Base-by-base conservation (phyloP, 495 filamentous ascomycete species). In the Glonium stellatum region DNA sequence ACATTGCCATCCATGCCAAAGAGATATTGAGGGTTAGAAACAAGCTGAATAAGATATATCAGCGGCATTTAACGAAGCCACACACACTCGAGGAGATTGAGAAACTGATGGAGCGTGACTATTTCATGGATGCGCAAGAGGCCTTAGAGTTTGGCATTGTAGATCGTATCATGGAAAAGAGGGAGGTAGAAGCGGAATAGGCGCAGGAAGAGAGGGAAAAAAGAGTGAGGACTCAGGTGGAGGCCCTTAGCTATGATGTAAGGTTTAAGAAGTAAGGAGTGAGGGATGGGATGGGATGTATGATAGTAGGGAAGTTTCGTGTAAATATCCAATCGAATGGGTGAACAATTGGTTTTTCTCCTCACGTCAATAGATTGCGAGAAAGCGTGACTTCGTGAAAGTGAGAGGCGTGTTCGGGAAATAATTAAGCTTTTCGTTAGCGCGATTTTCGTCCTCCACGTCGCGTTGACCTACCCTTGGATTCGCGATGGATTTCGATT, bases 1-100 rank as follows among this genome's bases (percentile, higher is more conserved):
- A 98, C 72, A 97, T 98, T 63, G 83, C 95, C 35, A 97, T 97
- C 59, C 95, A 98, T 72, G 93, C 93, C 6, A 95, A 89, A 70
- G 93, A 98, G 78, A 98, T 98, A 58, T 77, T 97, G 73, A 78
- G 92, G 55, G 84, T 96, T 50, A 79, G 93, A 61, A 76, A 84
- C 58, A 84, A 91, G 77, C 75, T 97, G 66, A 97, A 98, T 75
- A 78, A 87, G 76, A 95, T 97, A 55, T 96, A 95, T 63, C 80
- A 87, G 73, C 73, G 78, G 61, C 93, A 98, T 75, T 72, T 98
- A 69, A 97, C 88, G 61, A 88, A 84, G 72, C 77, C 84, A 59
- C 75, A 87, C 69, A 80, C 75, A 0, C 72, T 96, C 59, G 84
- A 89, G 55, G 89, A 92, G 55, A 84, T 96, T 70, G 93, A 95